Percentiles rank a stretch among this genome's conserved stretches.
Conservation (phyloP, 805 yeast genomes). For the Metschnikowia drakensbergensis region DNA sequence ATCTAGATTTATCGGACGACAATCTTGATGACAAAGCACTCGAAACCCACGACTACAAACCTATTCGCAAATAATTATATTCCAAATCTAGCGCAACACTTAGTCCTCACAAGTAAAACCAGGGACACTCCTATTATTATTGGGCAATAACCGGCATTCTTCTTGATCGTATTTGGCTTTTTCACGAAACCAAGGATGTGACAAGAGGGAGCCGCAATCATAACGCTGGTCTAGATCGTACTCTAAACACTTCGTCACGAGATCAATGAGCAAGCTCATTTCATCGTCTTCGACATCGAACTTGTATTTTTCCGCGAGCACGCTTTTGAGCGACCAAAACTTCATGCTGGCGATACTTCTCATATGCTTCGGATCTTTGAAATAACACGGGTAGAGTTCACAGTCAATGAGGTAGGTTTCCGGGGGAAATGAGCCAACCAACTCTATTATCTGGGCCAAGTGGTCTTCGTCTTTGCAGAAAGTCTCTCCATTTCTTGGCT, state of each 20-base stretch:
- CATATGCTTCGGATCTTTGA: slow-evolving; percentile 66
- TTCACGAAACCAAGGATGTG: slow-evolving; percentile 48
- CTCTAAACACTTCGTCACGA: slow-evolving; percentile 48
- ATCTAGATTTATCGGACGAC: slow-evolving; percentile 3
- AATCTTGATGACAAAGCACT: neutral
- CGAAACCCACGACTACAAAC: slow-evolving; percentile 1
- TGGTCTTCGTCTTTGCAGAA: slow-evolving; percentile 94
- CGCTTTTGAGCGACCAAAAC: slow-evolving; percentile 85
- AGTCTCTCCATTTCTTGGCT: slow-evolving; percentile 74
- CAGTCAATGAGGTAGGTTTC: slow-evolving; percentile 56
- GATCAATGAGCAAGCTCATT: slow-evolving; percentile 40
- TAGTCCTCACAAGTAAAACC: slow-evolving; percentile 28
- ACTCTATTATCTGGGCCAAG: slow-evolving; percentile 89
- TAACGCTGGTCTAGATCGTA: slow-evolving; percentile 47
- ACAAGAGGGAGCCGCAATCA: slow-evolving; percentile 51
- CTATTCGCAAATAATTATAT: neutral
- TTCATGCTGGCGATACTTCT: slow-evolving; percentile 76
- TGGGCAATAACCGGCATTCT: slow-evolving; percentile 22
- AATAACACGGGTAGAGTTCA: slow-evolving; percentile 52
- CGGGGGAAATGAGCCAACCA: slow-evolving; percentile 66
- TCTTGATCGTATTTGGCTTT: slow-evolving; percentile 11
- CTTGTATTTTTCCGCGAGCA: slow-evolving; percentile 81
- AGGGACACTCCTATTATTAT: slow-evolving; percentile 25
- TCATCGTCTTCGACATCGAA: slow-evolving; percentile 37
- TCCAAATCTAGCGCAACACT: neutral